Evolutionary conservation across 768 basidiomycete species (phyloP), one percentile per base, ranked within the genome.

Genomic region (Lyophyllum semitale): DNA sequence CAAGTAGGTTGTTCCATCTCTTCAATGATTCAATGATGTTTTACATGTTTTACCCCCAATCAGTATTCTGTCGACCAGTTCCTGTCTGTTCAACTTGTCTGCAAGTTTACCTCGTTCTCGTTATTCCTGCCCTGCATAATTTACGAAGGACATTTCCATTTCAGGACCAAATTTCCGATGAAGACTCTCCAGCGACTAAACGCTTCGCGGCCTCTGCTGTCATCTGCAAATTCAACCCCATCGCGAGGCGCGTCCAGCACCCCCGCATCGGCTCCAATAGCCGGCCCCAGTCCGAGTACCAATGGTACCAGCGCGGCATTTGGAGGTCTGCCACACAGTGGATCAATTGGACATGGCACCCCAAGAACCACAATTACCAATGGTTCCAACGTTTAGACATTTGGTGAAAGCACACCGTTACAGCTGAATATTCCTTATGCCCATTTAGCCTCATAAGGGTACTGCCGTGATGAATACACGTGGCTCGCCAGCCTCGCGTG

Each of bases 61-160:
- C 62, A 97, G 95, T 97, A 64, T 97, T 96, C 70, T 97, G 95
- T 65, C 85, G 91, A 62, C 95, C 95, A 2, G 84, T 93, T 15
- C 93, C 95, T 0, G 93, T 96, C 37, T 97, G 95, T 65, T 90
- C 91, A 4, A 96, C 95, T 17, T 97, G 95, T 76, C 85, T 92
- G 93, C 89, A 66, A 64, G 91, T 75, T 41, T 50, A 46, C 33
- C 33, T 22, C 25, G 11, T 20, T 11, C 41, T 18, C 37, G 7
- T 27, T 30, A 20, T 40, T 18, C 54, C 33, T 58, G 57, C 40
- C 33, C 29, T 18, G 37, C 37, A 9, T n/a, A 38, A 37, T 42
- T 51, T 45, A 37, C 47, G 29, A 42, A 41, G 22, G 48, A 43
- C 29, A n/a, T 40, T 29, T 13, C 20, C 26, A 22, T 13, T 61